A percentile compares a stretch with the other conserved stretches of the same genome.
Conservation (phyloP, 2,329 filamentous ascomycete species). For the Bisporella sp. region DNA sequence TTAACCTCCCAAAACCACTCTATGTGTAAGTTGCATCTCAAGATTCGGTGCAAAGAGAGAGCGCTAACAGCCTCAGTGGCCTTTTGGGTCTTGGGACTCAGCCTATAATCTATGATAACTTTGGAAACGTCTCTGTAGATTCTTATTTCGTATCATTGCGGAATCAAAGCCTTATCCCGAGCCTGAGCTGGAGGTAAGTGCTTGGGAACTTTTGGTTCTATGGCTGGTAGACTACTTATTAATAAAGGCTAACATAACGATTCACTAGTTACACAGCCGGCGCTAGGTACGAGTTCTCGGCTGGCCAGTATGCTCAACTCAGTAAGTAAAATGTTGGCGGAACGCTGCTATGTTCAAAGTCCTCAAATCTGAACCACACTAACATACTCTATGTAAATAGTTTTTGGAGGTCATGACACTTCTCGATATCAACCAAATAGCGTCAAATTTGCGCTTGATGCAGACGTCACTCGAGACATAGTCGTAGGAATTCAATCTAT, state of each 20-base stretch:
- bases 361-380: no score
- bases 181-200: slow-evolving; percentile 29
- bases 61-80: slow-evolving; percentile 21
- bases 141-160: slow-evolving; percentile 31
- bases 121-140: slow-evolving; percentile 29
- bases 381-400: no score
- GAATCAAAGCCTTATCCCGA: slow-evolving; percentile 29
- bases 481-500: slow-evolving; percentile 33
- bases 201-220: no score
- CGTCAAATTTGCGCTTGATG: slow-evolving; percentile 31
- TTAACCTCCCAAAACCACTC: slow-evolving; percentile 29
- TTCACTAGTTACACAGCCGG: slow-evolving; percentile 55
- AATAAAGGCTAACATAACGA: no score
- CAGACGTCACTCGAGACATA: slow-evolving; percentile 31
- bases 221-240: no score
- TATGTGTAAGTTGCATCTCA: slow-evolving; percentile 26
- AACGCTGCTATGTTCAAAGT: no score
- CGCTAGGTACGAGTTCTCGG: slow-evolving; percentile 45
- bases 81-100: slow-evolving; percentile 33
- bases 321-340: slow-evolving; percentile 1
- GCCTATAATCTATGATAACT: slow-evolving; percentile 31
- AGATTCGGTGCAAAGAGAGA: not conserved
- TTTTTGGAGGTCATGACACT: slow-evolving; percentile 34
- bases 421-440: slow-evolving; percentile 31
- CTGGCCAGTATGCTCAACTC: slow-evolving; percentile 31